A percentile compares a stretch with the other conserved stretches of the same genome.
phyloP scores from a whole-genome alignment of 805 yeast species.

The Candida anglica region DNA sequence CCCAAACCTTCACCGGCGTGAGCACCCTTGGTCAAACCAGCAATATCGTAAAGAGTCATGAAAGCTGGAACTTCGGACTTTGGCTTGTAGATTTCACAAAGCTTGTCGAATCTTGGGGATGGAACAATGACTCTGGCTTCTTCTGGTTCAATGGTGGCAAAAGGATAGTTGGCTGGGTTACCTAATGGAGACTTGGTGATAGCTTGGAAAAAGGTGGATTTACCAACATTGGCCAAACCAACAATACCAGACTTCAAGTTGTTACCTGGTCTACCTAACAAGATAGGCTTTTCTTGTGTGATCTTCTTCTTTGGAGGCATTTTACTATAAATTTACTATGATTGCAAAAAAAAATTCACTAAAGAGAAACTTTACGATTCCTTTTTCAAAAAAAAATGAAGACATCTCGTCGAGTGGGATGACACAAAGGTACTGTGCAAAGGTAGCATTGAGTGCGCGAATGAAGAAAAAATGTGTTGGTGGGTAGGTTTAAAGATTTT shows the following conservation, averaged over 20 bases:
- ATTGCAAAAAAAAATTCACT: not conserved
- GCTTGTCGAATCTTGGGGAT: conserved; percentile 77
- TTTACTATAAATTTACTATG: conserved; percentile 7
- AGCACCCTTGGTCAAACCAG: conserved; percentile 97
- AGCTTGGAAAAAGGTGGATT: conserved; percentile 96
- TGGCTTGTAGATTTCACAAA: conserved; percentile 73
- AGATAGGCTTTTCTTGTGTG: conserved; percentile 62
- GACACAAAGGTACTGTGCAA: too few relatives aligned
- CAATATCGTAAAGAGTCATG: conserved; percentile 93
- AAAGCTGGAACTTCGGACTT: conserved; percentile 87
- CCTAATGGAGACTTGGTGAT: conserved; percentile 91
- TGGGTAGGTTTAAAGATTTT: too few relatives aligned
- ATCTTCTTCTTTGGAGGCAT: conserved; percentile 78
- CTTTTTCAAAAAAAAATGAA: too few relatives aligned
- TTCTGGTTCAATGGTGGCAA: conserved; percentile 97
- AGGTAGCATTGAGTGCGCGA: too few relatives aligned
- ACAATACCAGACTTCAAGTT: conserved; percentile 69
- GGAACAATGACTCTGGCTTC: conserved; percentile 96
- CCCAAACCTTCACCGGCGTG: conserved; percentile 97
- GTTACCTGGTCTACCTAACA: conserved; percentile 73
- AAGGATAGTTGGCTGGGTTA: conserved; percentile 96
- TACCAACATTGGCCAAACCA: conserved; percentile 94
- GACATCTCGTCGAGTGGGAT: too few relatives aligned
- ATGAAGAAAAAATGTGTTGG: too few relatives aligned
- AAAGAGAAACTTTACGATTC: not conserved